Conservation (phyloP, 164 flowering plant genomes). For the Paratinospora sagittata region DNA sequence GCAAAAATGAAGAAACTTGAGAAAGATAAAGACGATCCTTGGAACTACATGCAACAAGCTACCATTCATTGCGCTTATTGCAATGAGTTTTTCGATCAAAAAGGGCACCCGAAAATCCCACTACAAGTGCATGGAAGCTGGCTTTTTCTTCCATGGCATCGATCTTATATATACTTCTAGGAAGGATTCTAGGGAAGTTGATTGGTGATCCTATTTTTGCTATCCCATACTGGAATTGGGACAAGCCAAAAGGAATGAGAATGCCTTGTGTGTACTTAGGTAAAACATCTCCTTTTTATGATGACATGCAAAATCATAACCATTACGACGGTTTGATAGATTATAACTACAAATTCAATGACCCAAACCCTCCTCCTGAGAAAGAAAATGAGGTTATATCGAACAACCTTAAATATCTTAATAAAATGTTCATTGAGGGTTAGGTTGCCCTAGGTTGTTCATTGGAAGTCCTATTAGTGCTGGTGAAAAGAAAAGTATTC, state of each 20-base stretch:
- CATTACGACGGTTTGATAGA: constrained; percentile 6
- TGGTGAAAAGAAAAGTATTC: not conserved
- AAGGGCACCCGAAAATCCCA: not conserved
- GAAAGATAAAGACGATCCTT: constrained; percentile 9
- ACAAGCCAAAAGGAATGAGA: constrained; percentile 15
- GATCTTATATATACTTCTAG: constrained; percentile 20
- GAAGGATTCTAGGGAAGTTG: constrained; percentile 17
- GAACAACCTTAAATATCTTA: not conserved
- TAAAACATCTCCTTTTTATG: constrained; percentile 6
- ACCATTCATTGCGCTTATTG: constrained; percentile 15
- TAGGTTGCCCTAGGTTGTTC: constrained; percentile 4
- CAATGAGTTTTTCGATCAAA: constrained; percentile 10
- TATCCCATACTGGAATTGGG: constrained; percentile 25
- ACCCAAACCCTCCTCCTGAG: constrained; percentile 4
- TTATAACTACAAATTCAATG: not conserved
- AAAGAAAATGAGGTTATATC: not conserved
- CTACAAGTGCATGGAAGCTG: constrained; percentile 19
- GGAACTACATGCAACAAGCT: constrained; percentile 14
- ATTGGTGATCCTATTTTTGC: constrained; percentile 14
- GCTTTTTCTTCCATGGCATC: constrained; percentile 23
- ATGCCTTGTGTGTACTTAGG: constrained; percentile 14
- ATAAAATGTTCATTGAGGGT: constrained; percentile 9
- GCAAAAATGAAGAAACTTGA: constrained; percentile 9
- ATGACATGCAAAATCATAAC: constrained; percentile 3
- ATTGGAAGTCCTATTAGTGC: constrained; percentile 15